phyloP scores from a whole-genome alignment of 768 basidiomycete species.

The Dentipellis fragilis region DNA sequence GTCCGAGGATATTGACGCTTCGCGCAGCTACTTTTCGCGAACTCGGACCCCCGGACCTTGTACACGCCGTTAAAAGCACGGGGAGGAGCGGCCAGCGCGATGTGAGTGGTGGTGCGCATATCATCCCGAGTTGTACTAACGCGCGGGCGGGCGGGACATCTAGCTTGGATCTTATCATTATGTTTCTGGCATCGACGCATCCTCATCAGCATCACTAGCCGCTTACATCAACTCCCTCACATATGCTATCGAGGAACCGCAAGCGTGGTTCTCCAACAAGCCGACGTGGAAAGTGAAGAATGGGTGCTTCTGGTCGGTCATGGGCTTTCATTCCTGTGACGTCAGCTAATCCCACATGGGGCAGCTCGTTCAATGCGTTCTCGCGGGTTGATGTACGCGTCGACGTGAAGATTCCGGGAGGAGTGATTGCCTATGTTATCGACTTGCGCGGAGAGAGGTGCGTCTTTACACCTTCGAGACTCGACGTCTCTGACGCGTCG shows the following conservation, averaged over 20 bases:
- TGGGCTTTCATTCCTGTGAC: not conserved
- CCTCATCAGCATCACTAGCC: slow-evolving; percentile 92
- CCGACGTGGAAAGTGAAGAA: slow-evolving; percentile 84
- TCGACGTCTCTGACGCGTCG: not conserved
- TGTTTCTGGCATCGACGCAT: slow-evolving; percentile 97
- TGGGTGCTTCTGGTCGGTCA: slow-evolving; percentile 81
- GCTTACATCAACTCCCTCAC: slow-evolving; percentile 99
- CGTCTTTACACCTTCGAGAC: slow-evolving; percentile 16
- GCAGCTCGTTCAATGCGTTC: slow-evolving; percentile 95
- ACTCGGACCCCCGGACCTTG: slow-evolving; percentile 94
- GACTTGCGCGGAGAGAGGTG: slow-evolving; percentile 92
- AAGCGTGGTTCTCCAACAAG: slow-evolving; percentile 86
- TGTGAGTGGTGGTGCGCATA: slow-evolving; percentile 35
- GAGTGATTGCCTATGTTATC: slow-evolving; percentile 88
- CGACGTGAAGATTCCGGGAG: slow-evolving; percentile 97
- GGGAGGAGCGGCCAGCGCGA: slow-evolving; percentile 80
- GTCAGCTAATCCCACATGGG: not conserved
- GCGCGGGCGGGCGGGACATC: slow-evolving; percentile 1
- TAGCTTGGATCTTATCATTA: slow-evolving; percentile 96
- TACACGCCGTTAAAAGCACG: slow-evolving; percentile 89
- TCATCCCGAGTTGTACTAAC: slow-evolving; percentile 1
- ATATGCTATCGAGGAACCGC: slow-evolving; percentile 84
- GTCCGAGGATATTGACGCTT: slow-evolving; percentile 7
- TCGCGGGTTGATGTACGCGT: slow-evolving; percentile 93
- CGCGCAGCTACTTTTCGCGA: slow-evolving; percentile 84